phyloP scores from a whole-genome alignment of 2,329 filamentous ascomycete genomes.

The Pseudogymnoascus sp. region DNA sequence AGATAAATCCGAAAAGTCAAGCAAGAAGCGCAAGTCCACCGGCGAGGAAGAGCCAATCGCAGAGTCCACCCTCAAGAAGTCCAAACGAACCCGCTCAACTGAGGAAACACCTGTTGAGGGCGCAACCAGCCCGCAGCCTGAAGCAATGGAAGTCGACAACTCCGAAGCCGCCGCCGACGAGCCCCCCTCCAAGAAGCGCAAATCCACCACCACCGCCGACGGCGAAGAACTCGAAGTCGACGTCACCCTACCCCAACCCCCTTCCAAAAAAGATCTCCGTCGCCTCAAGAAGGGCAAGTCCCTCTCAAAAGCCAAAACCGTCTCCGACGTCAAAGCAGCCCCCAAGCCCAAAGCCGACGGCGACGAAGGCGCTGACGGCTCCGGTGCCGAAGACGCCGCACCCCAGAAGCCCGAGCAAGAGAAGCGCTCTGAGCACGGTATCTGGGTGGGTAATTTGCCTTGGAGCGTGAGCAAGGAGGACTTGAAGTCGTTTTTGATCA shows the following conservation, averaged over 20 bases:
- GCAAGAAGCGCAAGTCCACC: slow-evolving; percentile 42
- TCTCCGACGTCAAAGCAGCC: slow-evolving; percentile 30
- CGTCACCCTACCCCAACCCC: slow-evolving; percentile 79
- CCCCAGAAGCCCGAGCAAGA: slow-evolving; percentile 35
- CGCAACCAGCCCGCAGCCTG: slow-evolving; percentile 9
- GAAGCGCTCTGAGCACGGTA: slow-evolving; percentile 67
- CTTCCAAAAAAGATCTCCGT: slow-evolving; percentile 87
- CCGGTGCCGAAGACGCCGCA: slow-evolving; percentile 16
- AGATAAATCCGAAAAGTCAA: slow-evolving; percentile 16
- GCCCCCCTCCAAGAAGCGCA: slow-evolving; percentile 54
- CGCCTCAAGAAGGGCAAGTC: slow-evolving; percentile 77
- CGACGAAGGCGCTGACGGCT: slow-evolving; percentile 27
- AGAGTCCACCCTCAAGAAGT: not conserved
- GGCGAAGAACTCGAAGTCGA: slow-evolving; percentile 81
- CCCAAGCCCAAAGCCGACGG: slow-evolving; percentile 26
- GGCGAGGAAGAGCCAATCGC: slow-evolving; percentile 16
- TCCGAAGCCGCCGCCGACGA: slow-evolving; percentile 7
- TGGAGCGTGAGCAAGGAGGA: slow-evolving; percentile 69
- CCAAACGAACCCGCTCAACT: slow-evolving; percentile 1
- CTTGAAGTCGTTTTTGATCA: slow-evolving; percentile 71
- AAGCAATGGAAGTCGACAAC: not conserved
- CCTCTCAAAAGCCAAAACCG: slow-evolving; percentile 37
- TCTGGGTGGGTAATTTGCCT: slow-evolving; percentile 96
- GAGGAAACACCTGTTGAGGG: not conserved
- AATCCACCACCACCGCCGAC: slow-evolving; percentile 37